A percentile compares a stretch with the other conserved stretches of the same genome.
Conservation (phyloP, 345 rosid species). For the Nephelium lappaceum region DNA sequence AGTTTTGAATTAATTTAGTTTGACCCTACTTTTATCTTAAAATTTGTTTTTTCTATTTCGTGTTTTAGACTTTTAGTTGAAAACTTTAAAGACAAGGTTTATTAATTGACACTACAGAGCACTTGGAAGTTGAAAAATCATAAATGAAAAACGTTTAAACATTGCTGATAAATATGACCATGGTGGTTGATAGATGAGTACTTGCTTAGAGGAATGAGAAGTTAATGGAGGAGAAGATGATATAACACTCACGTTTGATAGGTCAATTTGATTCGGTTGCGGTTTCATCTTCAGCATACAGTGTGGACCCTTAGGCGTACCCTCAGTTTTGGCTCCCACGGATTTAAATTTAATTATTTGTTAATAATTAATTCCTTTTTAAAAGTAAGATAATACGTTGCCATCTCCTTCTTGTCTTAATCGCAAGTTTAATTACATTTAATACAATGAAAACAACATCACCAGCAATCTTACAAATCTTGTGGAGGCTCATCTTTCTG, state of each 20-base stretch:
- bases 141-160: too few species aligned
- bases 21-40: too few species aligned
- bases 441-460: conserved; percentile 1
- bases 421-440: conserved; percentile 16
- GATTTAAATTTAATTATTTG: conserved; percentile 5
- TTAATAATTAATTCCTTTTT: background rate
- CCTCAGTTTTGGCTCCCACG: conserved; percentile 11
- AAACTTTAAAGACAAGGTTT: too few species aligned
- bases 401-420: background rate
- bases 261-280: conserved; percentile 28
- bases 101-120: too few species aligned
- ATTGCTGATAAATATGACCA: too few species aligned
- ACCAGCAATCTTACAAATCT: background rate
- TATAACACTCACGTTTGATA: background rate
- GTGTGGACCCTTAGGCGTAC: conserved; percentile 16
- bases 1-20: too few species aligned
- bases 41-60: too few species aligned
- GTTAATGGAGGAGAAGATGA: background rate
- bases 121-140: background rate
- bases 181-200: too few species aligned
- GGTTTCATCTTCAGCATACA: conserved; percentile 29
- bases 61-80: too few species aligned
- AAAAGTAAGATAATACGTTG: background rate
- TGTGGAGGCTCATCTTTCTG: too few species aligned
- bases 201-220: background rate